phyloP scores from a whole-genome alignment of 257 asterid species.

The Solanum pinnatisectum region DNA sequence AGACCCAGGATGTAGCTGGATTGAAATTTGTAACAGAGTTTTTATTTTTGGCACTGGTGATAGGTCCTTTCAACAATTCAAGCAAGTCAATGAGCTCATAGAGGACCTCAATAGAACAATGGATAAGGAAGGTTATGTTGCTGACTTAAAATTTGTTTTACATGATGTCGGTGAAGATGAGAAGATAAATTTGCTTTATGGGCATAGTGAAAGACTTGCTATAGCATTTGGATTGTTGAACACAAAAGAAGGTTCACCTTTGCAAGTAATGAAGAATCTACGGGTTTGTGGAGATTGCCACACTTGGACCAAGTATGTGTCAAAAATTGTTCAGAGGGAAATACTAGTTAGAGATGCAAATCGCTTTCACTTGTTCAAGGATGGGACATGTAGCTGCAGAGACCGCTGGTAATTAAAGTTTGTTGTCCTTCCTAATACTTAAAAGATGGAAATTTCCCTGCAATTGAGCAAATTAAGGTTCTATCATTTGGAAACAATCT shows the following conservation, averaged over 20 bases:
- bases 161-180: constrained; percentile 51
- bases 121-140: constrained; percentile 56
- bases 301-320: constrained; percentile 46
- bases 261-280: constrained; percentile 56
- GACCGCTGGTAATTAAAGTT: constrained; percentile 38
- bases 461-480: not conserved
- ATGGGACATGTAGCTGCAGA: constrained; percentile 54
- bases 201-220: constrained; percentile 59
- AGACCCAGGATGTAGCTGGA: constrained; percentile 76
- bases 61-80: constrained; percentile 26
- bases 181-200: constrained; percentile 40
- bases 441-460: not conserved
- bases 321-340: constrained; percentile 37
- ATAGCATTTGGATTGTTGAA: constrained; percentile 46
- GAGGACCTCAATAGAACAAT: constrained; percentile 29
- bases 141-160: constrained; percentile 36
- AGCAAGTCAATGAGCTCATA: constrained; percentile 31
- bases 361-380: constrained; percentile 46
- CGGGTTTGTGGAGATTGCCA: constrained; percentile 67
- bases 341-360: constrained; percentile 58
- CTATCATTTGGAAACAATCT: not conserved
- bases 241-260: constrained; percentile 42
- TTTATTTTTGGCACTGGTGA: constrained; percentile 41
- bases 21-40: constrained; percentile 42
- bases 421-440: not conserved